These are phyloP conservation scores for Tetrapyrgos nigripes DNA, from an alignment of 1,284 basidiomycete genomes.

Conservation along the genomic window DNA sequence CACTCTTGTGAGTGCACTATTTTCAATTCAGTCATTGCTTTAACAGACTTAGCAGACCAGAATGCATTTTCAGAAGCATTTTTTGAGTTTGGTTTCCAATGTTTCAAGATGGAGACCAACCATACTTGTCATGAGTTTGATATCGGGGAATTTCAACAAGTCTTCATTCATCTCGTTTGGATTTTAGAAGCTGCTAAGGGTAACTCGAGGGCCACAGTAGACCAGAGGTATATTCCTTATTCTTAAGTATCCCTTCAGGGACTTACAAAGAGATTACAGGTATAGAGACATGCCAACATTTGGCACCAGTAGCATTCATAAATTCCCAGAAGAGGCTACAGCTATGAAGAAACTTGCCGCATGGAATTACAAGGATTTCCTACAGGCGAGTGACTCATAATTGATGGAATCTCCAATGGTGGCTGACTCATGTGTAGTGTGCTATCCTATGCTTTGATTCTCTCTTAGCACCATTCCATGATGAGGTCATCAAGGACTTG, in stretches of 20 bases:
- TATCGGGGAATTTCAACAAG: neutral
- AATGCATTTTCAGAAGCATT: constrained; percentile 1
- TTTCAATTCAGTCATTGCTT: neutral
- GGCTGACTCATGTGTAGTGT: constrained; percentile 15
- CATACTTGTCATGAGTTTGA: constrained; percentile 1
- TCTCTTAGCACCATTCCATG: constrained; percentile 21
- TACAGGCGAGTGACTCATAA: constrained; percentile 10
- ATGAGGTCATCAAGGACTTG: constrained; percentile 15
- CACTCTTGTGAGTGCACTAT: neutral
- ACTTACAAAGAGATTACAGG: constrained; percentile 4
- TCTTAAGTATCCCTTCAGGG: neutral
- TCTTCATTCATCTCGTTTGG: neutral
- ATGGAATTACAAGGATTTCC: constrained; percentile 27
- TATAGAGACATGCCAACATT: constrained; percentile 13
- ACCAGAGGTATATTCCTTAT: neutral
- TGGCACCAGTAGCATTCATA: constrained; percentile 12
- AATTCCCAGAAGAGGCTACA: constrained; percentile 16
- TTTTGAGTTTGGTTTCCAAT: neutral
- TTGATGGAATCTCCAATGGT: constrained; percentile 16
- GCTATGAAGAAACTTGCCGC: constrained; percentile 2
- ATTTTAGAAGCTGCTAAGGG: neutral
- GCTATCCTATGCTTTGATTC: constrained; percentile 29
- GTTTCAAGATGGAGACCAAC: neutral
- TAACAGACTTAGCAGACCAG: neutral
- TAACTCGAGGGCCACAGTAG: neutral